A percentile compares a stretch with the other conserved stretches of the same genome.
These are phyloP conservation scores for Zasmidium angulare DNA, from an alignment of 2,329 filamentous ascomycete genomes.

Conservation along the genomic window DNA sequence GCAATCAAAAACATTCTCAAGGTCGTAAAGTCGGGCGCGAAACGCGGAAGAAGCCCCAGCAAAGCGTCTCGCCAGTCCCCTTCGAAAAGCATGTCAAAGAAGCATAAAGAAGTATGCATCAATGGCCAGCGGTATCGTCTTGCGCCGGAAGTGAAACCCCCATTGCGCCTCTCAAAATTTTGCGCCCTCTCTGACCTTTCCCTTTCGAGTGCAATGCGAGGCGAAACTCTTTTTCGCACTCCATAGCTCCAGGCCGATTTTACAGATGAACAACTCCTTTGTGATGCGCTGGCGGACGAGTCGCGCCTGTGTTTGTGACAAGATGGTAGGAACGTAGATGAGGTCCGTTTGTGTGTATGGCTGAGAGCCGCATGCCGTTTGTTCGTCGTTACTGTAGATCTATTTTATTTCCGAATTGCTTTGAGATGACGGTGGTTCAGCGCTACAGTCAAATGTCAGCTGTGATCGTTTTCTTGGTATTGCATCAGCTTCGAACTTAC, in stretches of 20 bases:
- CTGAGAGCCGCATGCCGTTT: not conserved
- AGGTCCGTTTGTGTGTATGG: not conserved
- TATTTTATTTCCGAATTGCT: not conserved
- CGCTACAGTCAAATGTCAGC: not conserved
- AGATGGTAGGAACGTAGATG: not conserved
- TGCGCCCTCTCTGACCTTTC: not conserved
- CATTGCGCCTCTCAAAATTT: not conserved
- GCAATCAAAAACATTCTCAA: not conserved
- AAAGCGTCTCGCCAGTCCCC: not conserved
- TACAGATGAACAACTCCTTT: not conserved
- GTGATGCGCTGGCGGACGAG: not conserved
- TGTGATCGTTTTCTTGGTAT: too few relatives aligned
- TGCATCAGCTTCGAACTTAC: conserved; percentile 14
- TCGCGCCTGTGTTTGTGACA: not conserved
- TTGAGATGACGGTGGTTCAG: not conserved
- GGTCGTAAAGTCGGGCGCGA: not conserved
- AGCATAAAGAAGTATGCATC: not conserved
- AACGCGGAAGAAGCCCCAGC: not conserved
- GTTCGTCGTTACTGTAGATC: conserved; percentile 6
- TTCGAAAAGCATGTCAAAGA: not conserved
- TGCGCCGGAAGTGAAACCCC: not conserved
- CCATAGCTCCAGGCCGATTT: not conserved
- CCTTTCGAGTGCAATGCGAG: not conserved
- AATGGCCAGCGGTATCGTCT: not conserved
- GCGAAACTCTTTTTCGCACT: not conserved